A percentile compares a stretch with the other conserved stretches of the same genome.
These are phyloP conservation scores for Triticum urartu DNA, from an alignment of 176 grass and related monocot genomes.

Conservation along the genomic window DNA sequence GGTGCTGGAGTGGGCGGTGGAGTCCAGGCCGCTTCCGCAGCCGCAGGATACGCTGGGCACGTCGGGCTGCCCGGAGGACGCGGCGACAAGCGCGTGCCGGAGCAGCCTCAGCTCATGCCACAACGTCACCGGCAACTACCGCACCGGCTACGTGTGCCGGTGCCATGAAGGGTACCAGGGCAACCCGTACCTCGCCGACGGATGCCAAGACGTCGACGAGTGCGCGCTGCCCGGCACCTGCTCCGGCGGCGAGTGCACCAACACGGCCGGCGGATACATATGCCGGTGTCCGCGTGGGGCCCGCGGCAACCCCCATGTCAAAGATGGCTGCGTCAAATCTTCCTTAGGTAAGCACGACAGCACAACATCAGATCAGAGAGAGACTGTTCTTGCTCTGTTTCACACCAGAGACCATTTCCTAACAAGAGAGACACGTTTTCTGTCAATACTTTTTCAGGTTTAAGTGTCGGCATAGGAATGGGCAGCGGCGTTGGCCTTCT, in stretches of 20 bases:
- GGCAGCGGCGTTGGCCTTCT: background rate
- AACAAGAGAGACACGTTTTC: background rate
- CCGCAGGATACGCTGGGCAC: background rate
- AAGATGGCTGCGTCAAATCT: background rate
- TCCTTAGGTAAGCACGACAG: background rate
- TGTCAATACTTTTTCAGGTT: background rate
- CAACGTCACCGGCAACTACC: background rate
- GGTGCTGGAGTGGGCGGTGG: background rate
- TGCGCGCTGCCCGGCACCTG: background rate
- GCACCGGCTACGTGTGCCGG: background rate
- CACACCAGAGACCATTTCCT: background rate
- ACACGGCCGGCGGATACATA: background rate
- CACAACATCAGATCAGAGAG: background rate
- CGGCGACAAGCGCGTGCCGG: background rate
- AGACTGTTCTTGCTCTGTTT: background rate
- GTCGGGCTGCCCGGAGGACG: background rate
- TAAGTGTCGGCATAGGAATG: background rate
- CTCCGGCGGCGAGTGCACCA: background rate
- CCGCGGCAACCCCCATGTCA: background rate
- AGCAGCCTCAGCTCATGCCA: background rate
- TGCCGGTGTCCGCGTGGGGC: background rate
- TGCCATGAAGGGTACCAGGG: background rate
- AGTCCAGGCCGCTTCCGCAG: background rate
- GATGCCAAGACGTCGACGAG: background rate
- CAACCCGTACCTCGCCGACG: background rate